Evolutionary conservation across 2,329 filamentous ascomycete genomes (phyloP).

Genomic region (Paracorniculantispora psalliotae): DNA sequence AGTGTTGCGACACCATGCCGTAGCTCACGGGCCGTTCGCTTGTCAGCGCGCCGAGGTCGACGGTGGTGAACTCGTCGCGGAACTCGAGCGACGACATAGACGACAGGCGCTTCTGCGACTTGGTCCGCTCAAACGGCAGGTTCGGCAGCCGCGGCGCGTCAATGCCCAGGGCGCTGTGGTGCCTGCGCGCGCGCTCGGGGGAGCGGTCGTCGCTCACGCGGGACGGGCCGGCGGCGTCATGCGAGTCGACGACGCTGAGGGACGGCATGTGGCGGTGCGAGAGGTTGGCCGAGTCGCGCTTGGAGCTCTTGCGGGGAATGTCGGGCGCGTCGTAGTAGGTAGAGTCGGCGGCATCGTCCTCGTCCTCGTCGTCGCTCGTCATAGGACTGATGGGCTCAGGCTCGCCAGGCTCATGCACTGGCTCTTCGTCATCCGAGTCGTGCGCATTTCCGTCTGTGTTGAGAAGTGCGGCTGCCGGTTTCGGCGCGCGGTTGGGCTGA

Average conservation of each 20-base stretch:
- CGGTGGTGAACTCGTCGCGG: slow-evolving; percentile 41
- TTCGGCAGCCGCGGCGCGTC: slow-evolving; percentile 29
- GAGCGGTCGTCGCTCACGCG: slow-evolving; percentile 3
- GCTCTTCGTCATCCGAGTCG: slow-evolving; percentile 38
- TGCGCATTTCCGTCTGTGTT: slow-evolving; percentile 42
- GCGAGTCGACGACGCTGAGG: slow-evolving; percentile 26
- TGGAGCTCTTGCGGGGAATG: slow-evolving; percentile 70
- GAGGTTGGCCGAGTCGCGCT: slow-evolving; percentile 44
- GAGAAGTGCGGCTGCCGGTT: slow-evolving; percentile 32
- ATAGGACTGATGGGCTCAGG: slow-evolving; percentile 31
- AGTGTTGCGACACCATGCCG: slow-evolving; percentile 55
- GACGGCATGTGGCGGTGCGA: slow-evolving; percentile 30
- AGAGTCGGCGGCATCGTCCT: slow-evolving; percentile 30
- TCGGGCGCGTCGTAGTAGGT: slow-evolving; percentile 40
- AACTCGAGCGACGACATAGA: slow-evolving; percentile 46
- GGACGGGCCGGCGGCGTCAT: slow-evolving; percentile 12
- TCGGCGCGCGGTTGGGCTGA: slow-evolving; percentile 15
- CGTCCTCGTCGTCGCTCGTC: slow-evolving; percentile 32
- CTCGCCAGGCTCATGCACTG: neutral
- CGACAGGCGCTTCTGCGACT: slow-evolving; percentile 48
- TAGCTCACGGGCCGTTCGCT: slow-evolving; percentile 50
- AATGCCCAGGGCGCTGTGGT: slow-evolving; percentile 18
- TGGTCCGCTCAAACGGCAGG: slow-evolving; percentile 54
- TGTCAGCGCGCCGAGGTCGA: slow-evolving; percentile 31
- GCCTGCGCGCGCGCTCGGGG: slow-evolving; percentile 9